Percentiles rank a stretch among this genome's conserved stretches.
These are phyloP conservation scores for Ascoidea asiatica DNA, from an alignment of 805 yeast genomes.

Conservation along the genomic window DNA sequence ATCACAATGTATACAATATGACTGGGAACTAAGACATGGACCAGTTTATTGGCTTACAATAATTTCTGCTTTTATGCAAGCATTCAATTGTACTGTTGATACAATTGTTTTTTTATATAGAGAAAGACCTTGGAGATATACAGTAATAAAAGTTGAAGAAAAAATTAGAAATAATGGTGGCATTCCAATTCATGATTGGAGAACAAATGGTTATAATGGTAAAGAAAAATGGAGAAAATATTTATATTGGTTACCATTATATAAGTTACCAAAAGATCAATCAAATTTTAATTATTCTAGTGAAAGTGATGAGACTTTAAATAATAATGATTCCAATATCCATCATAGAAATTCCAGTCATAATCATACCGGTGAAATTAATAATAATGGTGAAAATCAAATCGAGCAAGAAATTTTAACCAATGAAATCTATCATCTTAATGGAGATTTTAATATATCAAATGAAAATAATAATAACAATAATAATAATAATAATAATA, in stretches of 20 bases:
- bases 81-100: conserved; percentile 70
- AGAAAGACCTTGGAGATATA: conserved; percentile 66
- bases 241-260: conserved; percentile 30
- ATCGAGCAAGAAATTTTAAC: too few relatives aligned
- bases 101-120: conserved; percentile 60
- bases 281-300: neutral
- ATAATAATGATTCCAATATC: conserved; percentile 12
- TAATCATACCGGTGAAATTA: too few relatives aligned
- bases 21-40: conserved; percentile 30
- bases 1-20: conserved; percentile 43
- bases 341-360: too few relatives aligned
- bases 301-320: conserved; percentile 16
- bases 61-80: conserved; percentile 65
- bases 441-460: too few relatives aligned
- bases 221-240: conserved; percentile 24
- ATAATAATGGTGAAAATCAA: too few relatives aligned
- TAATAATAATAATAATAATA: neutral
- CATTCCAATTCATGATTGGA: conserved; percentile 2
- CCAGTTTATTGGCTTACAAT: conserved; percentile 52
- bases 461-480: neutral
- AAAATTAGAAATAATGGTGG: conserved; percentile 3
- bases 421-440: too few relatives aligned
- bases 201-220: conserved; percentile 14
- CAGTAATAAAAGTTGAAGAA: conserved; percentile 12
- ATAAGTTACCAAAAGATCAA: conserved; percentile 23